Evolutionary conservation across 495 filamentous ascomycete genomes (phyloP).

Genomic region (Aspergillus homomorphus): DNA sequence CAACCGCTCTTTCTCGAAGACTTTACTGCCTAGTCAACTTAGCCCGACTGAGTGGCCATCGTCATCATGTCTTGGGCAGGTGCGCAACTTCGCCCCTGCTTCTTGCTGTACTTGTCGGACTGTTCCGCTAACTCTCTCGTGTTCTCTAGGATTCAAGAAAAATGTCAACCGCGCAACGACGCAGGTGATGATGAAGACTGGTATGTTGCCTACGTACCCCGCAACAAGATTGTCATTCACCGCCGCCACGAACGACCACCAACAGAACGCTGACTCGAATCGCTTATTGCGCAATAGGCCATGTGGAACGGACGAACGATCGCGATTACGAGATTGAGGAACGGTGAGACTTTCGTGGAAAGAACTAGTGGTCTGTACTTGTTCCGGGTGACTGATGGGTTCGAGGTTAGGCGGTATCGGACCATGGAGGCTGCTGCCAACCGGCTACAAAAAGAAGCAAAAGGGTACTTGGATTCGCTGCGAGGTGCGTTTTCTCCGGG

Average conservation of each 20-base stretch:
- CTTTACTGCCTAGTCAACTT: background rate
- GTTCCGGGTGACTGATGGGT: slow-evolving; percentile 16
- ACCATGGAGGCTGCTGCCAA: slow-evolving; percentile 93
- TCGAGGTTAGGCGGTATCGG: slow-evolving; percentile 68
- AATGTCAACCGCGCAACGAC: slow-evolving; percentile 98
- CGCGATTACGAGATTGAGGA: slow-evolving; percentile 98
- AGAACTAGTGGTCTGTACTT: background rate
- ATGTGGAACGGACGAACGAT: slow-evolving; percentile 97
- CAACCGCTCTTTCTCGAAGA: background rate
- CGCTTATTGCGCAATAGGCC: slow-evolving; percentile 49
- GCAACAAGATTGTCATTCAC: background rate
- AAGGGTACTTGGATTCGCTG: slow-evolving; percentile 92
- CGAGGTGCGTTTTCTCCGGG: slow-evolving; percentile 56
- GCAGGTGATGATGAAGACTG: slow-evolving; percentile 99
- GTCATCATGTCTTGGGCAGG: slow-evolving; percentile 64
- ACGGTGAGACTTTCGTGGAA: slow-evolving; percentile 51
- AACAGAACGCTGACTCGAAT: background rate
- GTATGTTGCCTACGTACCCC: slow-evolving; percentile 42
- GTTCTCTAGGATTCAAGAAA: slow-evolving; percentile 84
- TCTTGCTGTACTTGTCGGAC: background rate
- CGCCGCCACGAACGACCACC: slow-evolving; percentile 4
- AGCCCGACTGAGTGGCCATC: background rate
- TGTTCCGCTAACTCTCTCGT: slow-evolving; percentile 6
- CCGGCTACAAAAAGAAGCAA: slow-evolving; percentile 93
- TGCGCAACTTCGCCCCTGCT: slow-evolving; percentile 26